Evolutionary conservation across 2,329 filamentous ascomycete species (phyloP).

Genomic region (Colletotrichum sansevieriae): DNA sequence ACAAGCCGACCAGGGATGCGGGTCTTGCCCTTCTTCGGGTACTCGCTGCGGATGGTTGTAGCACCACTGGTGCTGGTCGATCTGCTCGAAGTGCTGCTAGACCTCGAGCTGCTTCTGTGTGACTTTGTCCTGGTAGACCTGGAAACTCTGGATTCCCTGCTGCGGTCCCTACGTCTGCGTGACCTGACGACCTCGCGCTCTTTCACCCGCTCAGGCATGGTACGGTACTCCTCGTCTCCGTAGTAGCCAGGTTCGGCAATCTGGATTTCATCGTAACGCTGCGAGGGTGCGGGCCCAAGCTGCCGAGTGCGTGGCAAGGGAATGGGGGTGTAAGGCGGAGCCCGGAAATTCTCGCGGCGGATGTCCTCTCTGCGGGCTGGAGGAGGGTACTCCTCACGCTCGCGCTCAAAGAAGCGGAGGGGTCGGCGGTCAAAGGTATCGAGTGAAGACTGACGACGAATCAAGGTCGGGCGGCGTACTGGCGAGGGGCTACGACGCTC

Average conservation of each 20-base stretch:
- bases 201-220: conserved; percentile 69
- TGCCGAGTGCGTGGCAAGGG: conserved; percentile 75
- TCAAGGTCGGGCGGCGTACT: conserved; percentile 73
- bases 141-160: conserved; percentile 57
- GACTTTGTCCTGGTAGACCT: conserved; percentile 54
- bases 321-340: conserved; percentile 69
- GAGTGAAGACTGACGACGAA: conserved; percentile 88
- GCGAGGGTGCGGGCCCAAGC: conserved; percentile 68
- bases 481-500: conserved; percentile 67
- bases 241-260: conserved; percentile 77
- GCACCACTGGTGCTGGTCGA: conserved; percentile 60
- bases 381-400: conserved; percentile 72
- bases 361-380: conserved; percentile 64
- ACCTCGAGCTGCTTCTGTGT: conserved; percentile 56
- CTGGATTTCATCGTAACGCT: conserved; percentile 73
- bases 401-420: conserved; percentile 59
- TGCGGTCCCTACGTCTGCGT: conserved; percentile 60
- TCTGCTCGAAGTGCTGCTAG: conserved; percentile 59
- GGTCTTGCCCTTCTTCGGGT: conserved; percentile 89
- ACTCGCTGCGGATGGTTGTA: conserved; percentile 70
- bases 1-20: conserved; percentile 86
- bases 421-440: conserved; percentile 90
- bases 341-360: conserved; percentile 67
- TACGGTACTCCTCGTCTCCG: conserved; percentile 79
- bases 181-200: conserved; percentile 71